Base-by-base conservation (phyloP, 2,329 filamentous ascomycete genomes). In the Cladosporium sp. region DNA sequence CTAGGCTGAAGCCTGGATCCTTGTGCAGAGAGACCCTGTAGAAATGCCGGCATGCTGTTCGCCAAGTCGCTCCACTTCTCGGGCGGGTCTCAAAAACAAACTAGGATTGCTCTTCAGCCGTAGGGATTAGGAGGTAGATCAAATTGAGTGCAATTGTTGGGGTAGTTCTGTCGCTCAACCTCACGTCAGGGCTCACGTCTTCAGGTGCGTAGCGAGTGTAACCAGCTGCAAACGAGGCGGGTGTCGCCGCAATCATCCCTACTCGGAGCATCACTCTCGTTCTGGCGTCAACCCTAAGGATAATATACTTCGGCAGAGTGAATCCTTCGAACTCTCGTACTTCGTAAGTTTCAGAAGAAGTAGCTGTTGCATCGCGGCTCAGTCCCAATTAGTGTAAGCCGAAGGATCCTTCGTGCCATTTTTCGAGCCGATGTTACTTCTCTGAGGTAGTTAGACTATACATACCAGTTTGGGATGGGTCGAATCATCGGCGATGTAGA, bases 121-220 rank as follows among this genome's bases (percentile, higher is more conserved):
- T 32, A 55, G 52, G 28, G 28, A 34, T 32, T 55, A 55, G 52
- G 18, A n/a, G 52, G 52, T 55, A 11, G 30, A 55, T 21, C 52
- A 55, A 32, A 55, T 55, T n/a, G 34, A 55, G 15, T 21, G 26
- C 52, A 34, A 55, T 55, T 32, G 52, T 32, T 55, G 52, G 52
- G 52, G 52, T 32, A 32, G 30, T 21, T 32, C n/a, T 55, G 52
- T 55, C 30, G 34, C 11, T 4, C 28, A 32, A 30, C 18, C 28
- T 32, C 52, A n/a, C 30, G 32, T 55, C 28, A 21, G 32, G 10
- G 52, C 52, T 21, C n/a, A 12, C 18, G 30, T 47, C 52, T 7
- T 34, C 18, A 30, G 8, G 52, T 55, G 52, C 52, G 52, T 21
- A 55, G 52, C 52, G 52, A 30, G 14, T 21, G 24, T n/a, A 32